phyloP scores from a whole-genome alignment of 805 yeast genomes.

The Suhomyces tanzawaensis region DNA sequence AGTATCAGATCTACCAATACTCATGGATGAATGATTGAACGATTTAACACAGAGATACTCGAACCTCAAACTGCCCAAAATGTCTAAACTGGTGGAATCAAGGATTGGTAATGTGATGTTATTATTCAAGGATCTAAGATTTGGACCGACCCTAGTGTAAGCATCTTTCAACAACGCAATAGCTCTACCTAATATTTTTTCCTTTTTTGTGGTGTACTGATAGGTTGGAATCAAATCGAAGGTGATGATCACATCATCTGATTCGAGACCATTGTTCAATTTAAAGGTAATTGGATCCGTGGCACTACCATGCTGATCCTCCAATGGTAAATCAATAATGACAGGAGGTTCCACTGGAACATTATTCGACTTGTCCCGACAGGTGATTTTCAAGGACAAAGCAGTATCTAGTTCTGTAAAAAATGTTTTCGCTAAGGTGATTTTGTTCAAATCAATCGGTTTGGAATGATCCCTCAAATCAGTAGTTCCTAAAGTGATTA shows the following conservation, averaged over 20 bases:
- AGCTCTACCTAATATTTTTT: constrained; percentile 72
- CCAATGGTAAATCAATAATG: constrained; percentile 75
- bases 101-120: constrained; percentile 71
- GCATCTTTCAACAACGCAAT: constrained; percentile 67
- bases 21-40: constrained; percentile 67
- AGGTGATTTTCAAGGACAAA: constrained; percentile 63
- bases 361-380: constrained; percentile 28
- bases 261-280: constrained; percentile 43
- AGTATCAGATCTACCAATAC: constrained; percentile 64
- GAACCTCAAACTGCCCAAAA: constrained; percentile 74
- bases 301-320: constrained; percentile 68
- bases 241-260: constrained; percentile 55
- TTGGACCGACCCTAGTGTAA: constrained; percentile 63
- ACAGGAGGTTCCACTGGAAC: constrained; percentile 51
- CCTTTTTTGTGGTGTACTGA: constrained; percentile 40
- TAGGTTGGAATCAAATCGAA: constrained; percentile 93
- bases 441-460: constrained; percentile 67
- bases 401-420: constrained; percentile 89
- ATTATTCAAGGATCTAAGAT: constrained; percentile 65
- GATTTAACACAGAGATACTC: constrained; percentile 72
- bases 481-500: constrained; percentile 83
- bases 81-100: constrained; percentile 66
- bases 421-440: constrained; percentile 72
- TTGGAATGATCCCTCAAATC: constrained; percentile 60
- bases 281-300: constrained; percentile 75